These are phyloP conservation scores for Talaromyces sp. DNA, from an alignment of 2,329 filamentous ascomycete species.

Conservation along the genomic window DNA sequence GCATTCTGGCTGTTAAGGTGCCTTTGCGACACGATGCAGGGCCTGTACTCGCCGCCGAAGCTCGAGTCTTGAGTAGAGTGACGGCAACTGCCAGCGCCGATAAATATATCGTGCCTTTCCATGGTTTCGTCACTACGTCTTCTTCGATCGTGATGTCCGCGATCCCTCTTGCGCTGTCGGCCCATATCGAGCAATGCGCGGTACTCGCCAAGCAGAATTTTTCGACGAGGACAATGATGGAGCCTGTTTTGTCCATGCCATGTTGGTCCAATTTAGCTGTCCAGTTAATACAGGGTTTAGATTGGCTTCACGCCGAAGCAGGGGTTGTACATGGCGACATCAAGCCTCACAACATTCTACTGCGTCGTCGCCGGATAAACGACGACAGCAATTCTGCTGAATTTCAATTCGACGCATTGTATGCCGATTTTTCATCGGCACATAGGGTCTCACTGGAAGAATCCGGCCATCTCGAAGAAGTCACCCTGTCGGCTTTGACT, in stretches of 20 bases:
- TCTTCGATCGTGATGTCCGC: slow-evolving; percentile 40
- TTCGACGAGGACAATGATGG: slow-evolving; percentile 39
- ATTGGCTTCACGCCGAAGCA: slow-evolving; percentile 37
- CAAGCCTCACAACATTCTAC: slow-evolving; percentile 28
- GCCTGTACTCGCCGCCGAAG: slow-evolving; percentile 37
- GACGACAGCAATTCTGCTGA: slow-evolving; percentile 5
- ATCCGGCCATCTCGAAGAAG: slow-evolving; percentile 3
- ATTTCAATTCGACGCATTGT: slow-evolving; percentile 37
- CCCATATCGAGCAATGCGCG: slow-evolving; percentile 34
- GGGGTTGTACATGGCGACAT: slow-evolving; percentile 38
- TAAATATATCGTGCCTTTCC: slow-evolving; percentile 38
- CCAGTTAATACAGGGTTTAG: slow-evolving; percentile 35
- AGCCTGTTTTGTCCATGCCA: slow-evolving; percentile 37
- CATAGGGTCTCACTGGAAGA: slow-evolving; percentile 14
- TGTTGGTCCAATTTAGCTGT: slow-evolving; percentile 36
- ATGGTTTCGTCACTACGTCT: slow-evolving; percentile 34
- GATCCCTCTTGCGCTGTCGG: slow-evolving; percentile 37
- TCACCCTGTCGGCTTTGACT: slow-evolving; percentile 35
- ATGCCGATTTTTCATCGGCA: slow-evolving; percentile 41
- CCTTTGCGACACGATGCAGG: slow-evolving; percentile 36
- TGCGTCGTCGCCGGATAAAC: slow-evolving; percentile 14
- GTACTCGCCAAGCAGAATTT: slow-evolving; percentile 21
- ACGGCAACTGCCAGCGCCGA: slow-evolving; percentile 26
- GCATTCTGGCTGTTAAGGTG: slow-evolving; percentile 40
- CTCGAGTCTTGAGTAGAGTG: slow-evolving; percentile 32